Conservation (phyloP, 805 yeast genomes). For the Lipomyces anomalus region DNA sequence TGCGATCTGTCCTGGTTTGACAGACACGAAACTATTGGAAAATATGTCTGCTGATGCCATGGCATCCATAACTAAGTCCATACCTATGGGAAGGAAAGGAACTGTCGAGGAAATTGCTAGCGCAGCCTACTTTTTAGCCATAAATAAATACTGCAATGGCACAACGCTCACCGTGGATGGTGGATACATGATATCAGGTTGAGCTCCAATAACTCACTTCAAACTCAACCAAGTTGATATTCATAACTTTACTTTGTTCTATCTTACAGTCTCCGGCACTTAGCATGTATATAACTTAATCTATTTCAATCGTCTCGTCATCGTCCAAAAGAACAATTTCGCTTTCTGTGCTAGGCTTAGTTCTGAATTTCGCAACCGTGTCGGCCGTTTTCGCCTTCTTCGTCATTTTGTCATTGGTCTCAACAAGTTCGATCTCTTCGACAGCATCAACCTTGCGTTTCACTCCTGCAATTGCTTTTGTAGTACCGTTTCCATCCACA, state of each 20-base stretch:
- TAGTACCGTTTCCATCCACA: too few relatives aligned
- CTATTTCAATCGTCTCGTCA: slow-evolving; percentile 25
- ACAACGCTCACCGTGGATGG: slow-evolving; percentile 23
- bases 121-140: slow-evolving; percentile 24
- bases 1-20: slow-evolving; percentile 61
- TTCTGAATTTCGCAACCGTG: too few relatives aligned
- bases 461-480: too few relatives aligned
- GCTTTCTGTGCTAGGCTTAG: too few relatives aligned
- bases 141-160: slow-evolving; percentile 25
- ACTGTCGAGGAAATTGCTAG: slow-evolving; percentile 23
- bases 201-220: too few relatives aligned
- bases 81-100: slow-evolving; percentile 21
- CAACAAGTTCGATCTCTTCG: slow-evolving; percentile 7
- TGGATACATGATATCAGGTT: slow-evolving; percentile 7
- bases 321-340: slow-evolving; percentile 25
- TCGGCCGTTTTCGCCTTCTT: too few relatives aligned
- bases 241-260: neutral
- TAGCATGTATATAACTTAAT: neutral
- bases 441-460: slow-evolving; percentile 10
- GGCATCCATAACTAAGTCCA: slow-evolving; percentile 1
- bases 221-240: neutral
- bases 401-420: slow-evolving; percentile 22
- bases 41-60: neutral
- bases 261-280: neutral
- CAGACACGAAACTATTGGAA: slow-evolving; percentile 55